Conservation (phyloP, 352 stramenopile genomes). For the Phytophthora multivora region DNA sequence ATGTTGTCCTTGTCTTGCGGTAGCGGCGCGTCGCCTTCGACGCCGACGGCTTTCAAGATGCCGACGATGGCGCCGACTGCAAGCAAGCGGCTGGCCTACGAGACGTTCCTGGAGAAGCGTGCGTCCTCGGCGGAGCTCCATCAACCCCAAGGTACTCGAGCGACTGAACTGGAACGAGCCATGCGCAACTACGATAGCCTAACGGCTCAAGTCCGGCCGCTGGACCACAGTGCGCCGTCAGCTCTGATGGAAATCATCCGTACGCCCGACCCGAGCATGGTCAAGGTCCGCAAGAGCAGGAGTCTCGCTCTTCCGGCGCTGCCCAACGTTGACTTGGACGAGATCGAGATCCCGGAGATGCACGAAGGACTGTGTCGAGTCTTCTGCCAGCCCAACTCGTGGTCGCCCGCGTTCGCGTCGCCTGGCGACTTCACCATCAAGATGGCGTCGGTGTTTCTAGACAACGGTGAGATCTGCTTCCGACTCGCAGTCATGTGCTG, state of each 20-base stretch:
- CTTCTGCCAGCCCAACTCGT: conserved; percentile 68
- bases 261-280: conserved; percentile 15
- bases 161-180: conserved; percentile 19
- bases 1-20: conserved; percentile 38
- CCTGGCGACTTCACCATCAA: conserved; percentile 82
- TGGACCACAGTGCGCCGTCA: conserved; percentile 9
- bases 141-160: conserved; percentile 1
- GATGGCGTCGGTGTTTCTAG: conserved; percentile 48
- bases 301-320: conserved; percentile 22
- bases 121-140: conserved; percentile 7
- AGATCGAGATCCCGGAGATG: conserved; percentile 72
- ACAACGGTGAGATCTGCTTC: conserved; percentile 50
- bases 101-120: conserved; percentile 39
- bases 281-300: conserved; percentile 23
- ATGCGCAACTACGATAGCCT: conserved; percentile 31
- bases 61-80: not conserved
- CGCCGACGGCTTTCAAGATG: conserved; percentile 21
- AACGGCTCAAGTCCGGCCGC: conserved; percentile 25
- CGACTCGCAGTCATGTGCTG: conserved; percentile 65
- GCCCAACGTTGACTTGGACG: conserved; percentile 44
- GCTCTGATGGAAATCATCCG: conserved; percentile 33
- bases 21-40: conserved; percentile 16
- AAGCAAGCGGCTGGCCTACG: conserved; percentile 33
- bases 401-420: conserved; percentile 76
- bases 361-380: conserved; percentile 66